phyloP scores from a whole-genome alignment of 1,139 yeast genomes.

The Blastobotrys persicus region DNA sequence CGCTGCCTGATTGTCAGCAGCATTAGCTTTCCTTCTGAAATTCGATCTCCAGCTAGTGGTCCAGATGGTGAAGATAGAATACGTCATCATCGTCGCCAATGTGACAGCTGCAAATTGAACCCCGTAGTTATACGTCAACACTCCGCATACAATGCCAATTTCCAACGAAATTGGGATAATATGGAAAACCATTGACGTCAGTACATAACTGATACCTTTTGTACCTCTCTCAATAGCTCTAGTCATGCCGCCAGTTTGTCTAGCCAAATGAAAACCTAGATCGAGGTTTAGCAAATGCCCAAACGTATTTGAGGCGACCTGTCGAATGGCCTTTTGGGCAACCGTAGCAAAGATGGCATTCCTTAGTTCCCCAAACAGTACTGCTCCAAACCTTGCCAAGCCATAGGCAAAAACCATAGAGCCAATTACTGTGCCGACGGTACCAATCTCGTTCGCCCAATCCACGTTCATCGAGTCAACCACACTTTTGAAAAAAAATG shows the following conservation, averaged over 20 bases:
- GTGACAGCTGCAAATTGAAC: conserved; percentile 86
- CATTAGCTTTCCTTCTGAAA: conserved; percentile 86
- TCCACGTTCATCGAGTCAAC: conserved; percentile 92
- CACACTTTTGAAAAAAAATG: conserved; percentile 85
- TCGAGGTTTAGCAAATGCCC: conserved; percentile 80
- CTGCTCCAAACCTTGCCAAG: conserved; percentile 91
- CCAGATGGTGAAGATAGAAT: conserved; percentile 78
- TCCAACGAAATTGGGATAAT: conserved; percentile 91
- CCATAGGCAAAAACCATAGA: conserved; percentile 87
- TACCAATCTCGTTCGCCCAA: conserved; percentile 64
- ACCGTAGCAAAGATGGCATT: conserved; percentile 95
- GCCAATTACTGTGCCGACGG: conserved; percentile 59
- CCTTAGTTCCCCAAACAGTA: conserved; percentile 86
- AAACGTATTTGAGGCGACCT: conserved; percentile 87
- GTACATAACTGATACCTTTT: conserved; percentile 89
- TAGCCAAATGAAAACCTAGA: conserved; percentile 80
- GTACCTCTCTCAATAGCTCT: conserved; percentile 98
- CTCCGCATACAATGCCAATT: conserved; percentile 89
- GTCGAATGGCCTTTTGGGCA: conserved; percentile 89
- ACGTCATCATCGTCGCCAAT: conserved; percentile 79
- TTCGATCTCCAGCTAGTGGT: conserved; percentile 97
- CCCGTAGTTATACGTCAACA: conserved; percentile 90
- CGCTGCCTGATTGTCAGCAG: conserved; percentile 93
- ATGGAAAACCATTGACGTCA: conserved; percentile 95
- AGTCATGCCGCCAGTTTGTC: conserved; percentile 95